Conservation (phyloP, 805 yeast species). For the Ascoidea rubescens region DNA sequence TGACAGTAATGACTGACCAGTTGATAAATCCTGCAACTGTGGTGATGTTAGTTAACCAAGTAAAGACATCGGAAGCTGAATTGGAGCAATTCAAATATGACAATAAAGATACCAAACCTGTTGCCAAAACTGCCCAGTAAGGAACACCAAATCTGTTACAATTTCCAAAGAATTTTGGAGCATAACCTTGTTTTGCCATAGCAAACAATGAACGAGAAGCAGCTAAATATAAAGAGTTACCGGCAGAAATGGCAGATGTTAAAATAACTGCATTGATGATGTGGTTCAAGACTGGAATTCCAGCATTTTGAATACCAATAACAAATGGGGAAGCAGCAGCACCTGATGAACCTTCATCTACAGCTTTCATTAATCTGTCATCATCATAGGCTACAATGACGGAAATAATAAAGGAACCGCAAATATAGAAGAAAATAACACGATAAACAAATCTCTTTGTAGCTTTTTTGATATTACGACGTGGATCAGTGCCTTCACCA, state of each 20-base stretch:
- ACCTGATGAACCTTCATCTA: slow-evolving; percentile 19
- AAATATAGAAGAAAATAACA: slow-evolving; percentile 51
- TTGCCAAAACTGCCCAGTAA: slow-evolving; percentile 35
- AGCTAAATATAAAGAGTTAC: slow-evolving; percentile 60
- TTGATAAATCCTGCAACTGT: slow-evolving; percentile 56
- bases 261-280: slow-evolving; percentile 63
- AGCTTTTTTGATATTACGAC: slow-evolving; percentile 58
- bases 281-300: slow-evolving; percentile 51
- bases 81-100: slow-evolving; percentile 40
- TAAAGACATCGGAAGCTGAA: slow-evolving; percentile 40
- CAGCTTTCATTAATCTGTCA: slow-evolving; percentile 23
- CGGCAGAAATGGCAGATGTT: slow-evolving; percentile 61
- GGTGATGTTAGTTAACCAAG: slow-evolving; percentile 53
- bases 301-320: slow-evolving; percentile 55
- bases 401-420: slow-evolving; percentile 56
- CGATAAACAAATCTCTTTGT: slow-evolving; percentile 55
- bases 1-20: slow-evolving; percentile 46
- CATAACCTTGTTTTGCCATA: slow-evolving; percentile 44
- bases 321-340: slow-evolving; percentile 57
- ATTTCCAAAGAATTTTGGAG: slow-evolving; percentile 37
- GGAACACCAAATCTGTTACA: slow-evolving; percentile 48
- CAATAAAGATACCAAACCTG: slow-evolving; percentile 44
- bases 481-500: slow-evolving; percentile 60
- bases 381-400: slow-evolving; percentile 58
- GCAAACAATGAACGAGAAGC: slow-evolving; percentile 57